Conservation (phyloP, 2,329 filamentous ascomycete species). For the Neopestalotiopsis clavispora region DNA sequence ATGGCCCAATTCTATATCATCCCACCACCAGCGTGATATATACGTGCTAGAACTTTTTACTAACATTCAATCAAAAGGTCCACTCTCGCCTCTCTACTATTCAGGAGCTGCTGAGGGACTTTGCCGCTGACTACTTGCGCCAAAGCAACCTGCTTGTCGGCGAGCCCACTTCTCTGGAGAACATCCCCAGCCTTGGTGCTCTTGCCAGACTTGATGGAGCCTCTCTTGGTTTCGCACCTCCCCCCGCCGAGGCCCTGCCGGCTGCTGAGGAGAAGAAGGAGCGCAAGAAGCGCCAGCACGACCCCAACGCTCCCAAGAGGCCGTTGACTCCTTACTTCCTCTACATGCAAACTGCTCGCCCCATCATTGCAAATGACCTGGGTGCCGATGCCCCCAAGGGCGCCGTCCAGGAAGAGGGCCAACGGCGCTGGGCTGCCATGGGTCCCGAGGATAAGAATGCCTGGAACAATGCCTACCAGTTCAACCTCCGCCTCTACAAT, state of each 20-base stretch:
- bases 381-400: conserved; percentile 79
- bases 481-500: conserved; percentile 70
- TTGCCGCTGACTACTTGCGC: conserved; percentile 83
- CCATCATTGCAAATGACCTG: conserved; percentile 80
- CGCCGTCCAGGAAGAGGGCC: conserved; percentile 86
- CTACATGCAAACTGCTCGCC: conserved; percentile 87
- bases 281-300: conserved; percentile 84
- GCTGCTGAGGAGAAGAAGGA: conserved; percentile 77
- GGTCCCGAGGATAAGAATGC: conserved; percentile 71
- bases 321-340: conserved; percentile 94
- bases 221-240: conserved; percentile 38
- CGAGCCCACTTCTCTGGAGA: conserved; percentile 58
- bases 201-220: conserved; percentile 58
- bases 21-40: background rate
- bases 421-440: conserved; percentile 84
- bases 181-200: conserved; percentile 40
- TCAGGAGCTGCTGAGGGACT: conserved; percentile 77
- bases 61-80: conserved; percentile 61
- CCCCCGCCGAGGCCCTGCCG: conserved; percentile 36
- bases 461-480: conserved; percentile 71
- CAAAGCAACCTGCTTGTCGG: conserved; percentile 85
- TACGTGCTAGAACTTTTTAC: conserved; percentile 19
- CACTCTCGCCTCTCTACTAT: conserved; percentile 80
- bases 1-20: background rate
- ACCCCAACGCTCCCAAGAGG: conserved; percentile 94